Evolutionary conservation across 805 yeast species (phyloP).

Genomic region (Wickerhamomyces hampshirensis): DNA sequence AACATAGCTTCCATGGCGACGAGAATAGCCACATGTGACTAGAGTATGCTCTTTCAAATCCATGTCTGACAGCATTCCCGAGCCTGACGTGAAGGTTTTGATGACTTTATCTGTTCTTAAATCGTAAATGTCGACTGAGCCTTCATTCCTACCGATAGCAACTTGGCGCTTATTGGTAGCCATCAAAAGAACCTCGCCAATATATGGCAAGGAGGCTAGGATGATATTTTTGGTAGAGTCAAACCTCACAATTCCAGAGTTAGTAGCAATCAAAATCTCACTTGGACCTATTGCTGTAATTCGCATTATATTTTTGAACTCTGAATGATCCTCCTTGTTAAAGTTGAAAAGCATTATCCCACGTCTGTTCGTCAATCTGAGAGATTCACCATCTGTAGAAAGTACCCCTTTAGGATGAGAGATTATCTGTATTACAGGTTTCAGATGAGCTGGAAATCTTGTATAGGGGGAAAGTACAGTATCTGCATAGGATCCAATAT

Average conservation of each 20-base stretch:
- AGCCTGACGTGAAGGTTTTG: constrained; percentile 54
- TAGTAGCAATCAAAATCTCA: constrained; percentile 42
- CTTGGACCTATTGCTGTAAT: constrained; percentile 30
- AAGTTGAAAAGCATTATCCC: constrained; percentile 43
- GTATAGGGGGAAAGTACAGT: constrained; percentile 51
- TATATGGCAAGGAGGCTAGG: constrained; percentile 35
- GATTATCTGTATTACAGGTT: constrained; percentile 47
- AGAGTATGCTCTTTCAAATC: constrained; percentile 61
- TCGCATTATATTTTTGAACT: constrained; percentile 31
- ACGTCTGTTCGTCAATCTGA: constrained; percentile 51
- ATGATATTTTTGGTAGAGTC: constrained; percentile 37
- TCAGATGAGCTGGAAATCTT: constrained; percentile 47
- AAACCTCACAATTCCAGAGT: constrained; percentile 34
- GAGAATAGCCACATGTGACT: constrained; percentile 77
- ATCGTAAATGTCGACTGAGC: constrained; percentile 61
- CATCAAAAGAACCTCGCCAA: constrained; percentile 42
- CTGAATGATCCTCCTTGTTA: constrained; percentile 27
- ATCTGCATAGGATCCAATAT: constrained; percentile 38
- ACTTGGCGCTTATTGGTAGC: constrained; percentile 48
- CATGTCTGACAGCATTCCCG: constrained; percentile 57
- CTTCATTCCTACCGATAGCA: constrained; percentile 54
- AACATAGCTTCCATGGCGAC: constrained; percentile 50
- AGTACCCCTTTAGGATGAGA: constrained; percentile 55
- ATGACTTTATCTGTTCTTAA: constrained; percentile 43
- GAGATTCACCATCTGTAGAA: constrained; percentile 45